phyloP scores from a whole-genome alignment of 305 asterid genomes.

The Nicotiana rustica region DNA sequence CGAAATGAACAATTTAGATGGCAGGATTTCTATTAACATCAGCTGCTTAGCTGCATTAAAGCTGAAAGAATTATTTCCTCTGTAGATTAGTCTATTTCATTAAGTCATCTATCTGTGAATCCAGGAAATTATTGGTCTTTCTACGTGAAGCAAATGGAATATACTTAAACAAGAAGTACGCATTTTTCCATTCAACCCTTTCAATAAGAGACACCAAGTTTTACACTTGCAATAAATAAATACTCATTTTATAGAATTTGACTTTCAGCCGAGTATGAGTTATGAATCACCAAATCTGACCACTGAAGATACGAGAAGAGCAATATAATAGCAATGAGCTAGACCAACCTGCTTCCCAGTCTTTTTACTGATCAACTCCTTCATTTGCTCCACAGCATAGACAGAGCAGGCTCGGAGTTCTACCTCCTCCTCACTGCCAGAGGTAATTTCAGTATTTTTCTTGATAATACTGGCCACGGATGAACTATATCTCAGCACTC shows the following conservation, averaged over 20 bases:
- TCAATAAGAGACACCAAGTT: constrained; percentile 10
- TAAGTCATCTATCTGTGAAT: neutral
- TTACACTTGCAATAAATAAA: neutral
- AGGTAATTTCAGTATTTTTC: constrained; percentile 61
- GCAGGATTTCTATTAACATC: neutral
- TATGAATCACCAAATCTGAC: neutral
- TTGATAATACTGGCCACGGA: constrained; percentile 58
- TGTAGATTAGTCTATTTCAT: constrained; percentile 10
- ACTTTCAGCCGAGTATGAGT: neutral
- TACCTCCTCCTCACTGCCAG: constrained; percentile 97
- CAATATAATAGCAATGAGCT: constrained; percentile 21
- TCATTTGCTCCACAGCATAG: constrained; percentile 89
- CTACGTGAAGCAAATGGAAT: neutral
- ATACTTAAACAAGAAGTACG: neutral
- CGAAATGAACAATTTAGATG: neutral
- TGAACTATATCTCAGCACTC: constrained; percentile 75
- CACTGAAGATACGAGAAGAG: constrained; percentile 1
- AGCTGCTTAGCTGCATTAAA: neutral
- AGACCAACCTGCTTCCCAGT: constrained; percentile 78
- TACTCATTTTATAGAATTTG: neutral
- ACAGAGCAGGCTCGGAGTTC: constrained; percentile 92
- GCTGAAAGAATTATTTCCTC: neutral
- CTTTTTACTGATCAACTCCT: constrained; percentile 64
- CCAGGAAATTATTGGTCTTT: neutral
- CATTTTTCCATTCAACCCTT: neutral